Evolutionary conservation across 495 filamentous ascomycete species (phyloP), one percentile per base, ranked within the genome.

Genomic region (Tuber microsphaerosporum): DNA sequence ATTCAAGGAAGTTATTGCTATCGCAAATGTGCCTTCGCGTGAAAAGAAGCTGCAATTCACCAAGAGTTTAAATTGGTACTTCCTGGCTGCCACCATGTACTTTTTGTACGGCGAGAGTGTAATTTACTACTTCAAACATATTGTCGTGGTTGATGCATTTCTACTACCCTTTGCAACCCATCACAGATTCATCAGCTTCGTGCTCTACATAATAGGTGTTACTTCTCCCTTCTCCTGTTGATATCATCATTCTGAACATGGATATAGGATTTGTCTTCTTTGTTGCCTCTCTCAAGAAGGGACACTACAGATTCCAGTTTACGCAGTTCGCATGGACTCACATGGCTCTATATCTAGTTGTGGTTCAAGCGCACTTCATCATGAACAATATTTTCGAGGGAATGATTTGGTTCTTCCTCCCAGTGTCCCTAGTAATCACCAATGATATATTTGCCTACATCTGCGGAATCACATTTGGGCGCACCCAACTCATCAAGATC

Each of bases 371-470:
- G 37, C 96, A 99, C 84, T 99, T 99, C 83, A 93, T 99, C 84
- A 97, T 99, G 92, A 98, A 99, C 87, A 99, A 98, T 85, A 91
- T 98, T 76, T 94, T 99, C 84, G 96, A 99, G 86, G 96, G 96
- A 84, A 93, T 99, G 93, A 95, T 99, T 83, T 99, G 96, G 96
- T 98, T 99, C 88, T 97, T 99, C 88, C 87, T 99, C 69, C 96
- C 96, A 2, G 94, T 93, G 4, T 91, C 92, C 42, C 88, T 99
- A 74, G 96, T 99, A 80, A 97, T 98, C 82, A 97, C 92, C 51
- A 99, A 99, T 82, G 96, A 99, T 84, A 99, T 98, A 76, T 98
- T 97, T 82, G 96, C 96, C 82, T 99, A 99, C 82, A 88, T 99
- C 76, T 97, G 93, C 84, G 96, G 96, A 77, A 97, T 99, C 82